Base-by-base conservation (phyloP, 768 basidiomycete species). In the Chlorophyllum brunneum region DNA sequence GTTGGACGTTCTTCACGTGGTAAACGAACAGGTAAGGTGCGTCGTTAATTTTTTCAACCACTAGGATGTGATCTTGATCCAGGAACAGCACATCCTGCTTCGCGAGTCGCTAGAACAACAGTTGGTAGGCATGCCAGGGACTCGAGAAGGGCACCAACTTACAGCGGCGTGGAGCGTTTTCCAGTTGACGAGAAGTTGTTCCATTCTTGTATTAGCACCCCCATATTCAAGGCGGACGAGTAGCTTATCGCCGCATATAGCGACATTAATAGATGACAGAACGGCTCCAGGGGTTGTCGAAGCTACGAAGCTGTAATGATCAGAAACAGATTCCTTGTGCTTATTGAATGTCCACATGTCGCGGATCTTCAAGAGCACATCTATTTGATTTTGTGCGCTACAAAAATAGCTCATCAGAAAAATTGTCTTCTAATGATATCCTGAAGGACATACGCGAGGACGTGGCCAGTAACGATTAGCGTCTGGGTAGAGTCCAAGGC, bases 321-420 rank as follows among this genome's bases (percentile, higher is more conserved):
- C 51, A 39, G 51, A 53, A 15, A 23, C 36, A 23, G 51, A 53
- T n/a, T 46, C 43, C 20, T 53, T 53, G 59, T 85, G 82, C 58
- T 79, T 79, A 50, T 72, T 76, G 53, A 79, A 80, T n/a, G 69
- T 70, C 69, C 76, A 77, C 45, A 83, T 63, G 60, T 82, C 70
- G 54, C 80, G 76, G 52, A 85, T 71, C 56, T 79, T 79, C 56
- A 85, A 60, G 38, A 74, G 71, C 9, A 80, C 61, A 20, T 67
- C 67, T 42, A 74, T 64, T 24, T 70, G 67, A 23, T 74, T 75
- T 55, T 67, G 70, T 55, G 73, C 66, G 34, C 69, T 67, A 13
- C 69, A 72, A 57, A 27, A 44, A 54, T 58, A 52, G 23, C 38
- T 30, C 43, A 18, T 53, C 26, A 53, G 37, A 18, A 38, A 44